Evolutionary conservation across 352 stramenopile genomes (phyloP).

Genomic region (Pythium biforme): DNA sequence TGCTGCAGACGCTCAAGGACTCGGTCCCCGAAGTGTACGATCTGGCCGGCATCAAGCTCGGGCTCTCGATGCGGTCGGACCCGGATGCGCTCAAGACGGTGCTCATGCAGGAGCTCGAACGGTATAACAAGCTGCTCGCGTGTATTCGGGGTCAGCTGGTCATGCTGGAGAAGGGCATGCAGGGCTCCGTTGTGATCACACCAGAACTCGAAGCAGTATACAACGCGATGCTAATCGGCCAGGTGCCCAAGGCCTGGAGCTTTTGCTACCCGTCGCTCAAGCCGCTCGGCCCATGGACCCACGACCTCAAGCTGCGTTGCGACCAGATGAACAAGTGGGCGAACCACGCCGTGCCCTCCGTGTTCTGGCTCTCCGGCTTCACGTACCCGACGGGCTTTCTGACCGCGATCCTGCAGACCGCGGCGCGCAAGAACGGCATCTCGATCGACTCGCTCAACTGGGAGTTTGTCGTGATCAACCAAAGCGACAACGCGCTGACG

Average conservation of each 20-base stretch:
- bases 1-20: conserved; percentile 81
- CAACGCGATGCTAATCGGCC: conserved; percentile 85
- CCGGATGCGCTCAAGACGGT: conserved; percentile 94
- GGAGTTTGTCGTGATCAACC: conserved; percentile 94
- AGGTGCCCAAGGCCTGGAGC: conserved; percentile 89
- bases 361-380: conserved; percentile 96
- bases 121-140: conserved; percentile 90
- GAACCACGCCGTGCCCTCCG: conserved; percentile 71
- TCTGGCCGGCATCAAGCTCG: conserved; percentile 68
- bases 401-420: conserved; percentile 94
- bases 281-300: conserved; percentile 90
- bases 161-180: conserved; percentile 89
- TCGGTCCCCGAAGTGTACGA: conserved; percentile 92
- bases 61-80: conserved; percentile 69
- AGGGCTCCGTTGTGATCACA: conserved; percentile 95
- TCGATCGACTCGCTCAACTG: conserved; percentile 95
- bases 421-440: conserved; percentile 93
- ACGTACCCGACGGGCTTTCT: conserved; percentile 97
- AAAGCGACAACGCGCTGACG: conserved; percentile 81
- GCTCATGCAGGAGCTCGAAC: conserved; percentile 93
- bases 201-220: conserved; percentile 93
- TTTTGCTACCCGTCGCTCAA: conserved; percentile 96
- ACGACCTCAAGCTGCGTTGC: conserved; percentile 87
- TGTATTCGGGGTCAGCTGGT: conserved; percentile 78
- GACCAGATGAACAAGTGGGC: conserved; percentile 92